Base-by-base conservation (phyloP, 768 basidiomycete species). In the Tremella fuciformis region DNA sequence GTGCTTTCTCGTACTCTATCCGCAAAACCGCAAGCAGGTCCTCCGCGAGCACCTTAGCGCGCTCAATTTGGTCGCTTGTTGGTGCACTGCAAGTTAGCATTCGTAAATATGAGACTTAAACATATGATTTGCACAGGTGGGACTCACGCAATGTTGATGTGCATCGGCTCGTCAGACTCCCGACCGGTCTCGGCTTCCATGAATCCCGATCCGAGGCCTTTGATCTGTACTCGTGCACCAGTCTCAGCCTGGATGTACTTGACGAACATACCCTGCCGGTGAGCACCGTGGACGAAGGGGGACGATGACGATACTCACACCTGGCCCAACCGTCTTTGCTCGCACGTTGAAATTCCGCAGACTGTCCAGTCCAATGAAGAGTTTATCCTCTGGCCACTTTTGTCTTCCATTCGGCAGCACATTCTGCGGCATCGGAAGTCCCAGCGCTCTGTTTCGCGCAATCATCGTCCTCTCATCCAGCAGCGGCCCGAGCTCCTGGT, bases 191-290 rank as follows among this genome's bases (percentile, higher is more conserved):
- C 89, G 58, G 84, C 84, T 69, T 99, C 94, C 62, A 94, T 86
- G 75, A 96, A 99, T 1, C 94, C 94, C 22, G 91, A 93, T 4
- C 94, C 94, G 13, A 85, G 69, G 18, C 94, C 94, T 77, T 98
- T 98, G 67, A 99, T 96, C 76, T 99, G 94, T 8, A 99, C 94
- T 59, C 94, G 84, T 6, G 93, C 94, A 25, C 87, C 86, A 0
- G 94, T 99, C 78, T 99, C 94, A 67, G 87, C 84, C 77, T 99
- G 94, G 50, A 98, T 98, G 74, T 92, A 92, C 78, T 99, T 99
- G 65, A 99, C 94, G 71, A 97, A 99, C 64, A 91, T 86, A 64
- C 93, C 93, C 88, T 90, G 75, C 16, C 16, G 22, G 42, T 46
- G n/a, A 46, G 42, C 16, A 15, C 6, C 15, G 42, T 46, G 22